Base-by-base conservation (phyloP, 345 rosid genomes). In the Eucalyptus erythrocorys region DNA sequence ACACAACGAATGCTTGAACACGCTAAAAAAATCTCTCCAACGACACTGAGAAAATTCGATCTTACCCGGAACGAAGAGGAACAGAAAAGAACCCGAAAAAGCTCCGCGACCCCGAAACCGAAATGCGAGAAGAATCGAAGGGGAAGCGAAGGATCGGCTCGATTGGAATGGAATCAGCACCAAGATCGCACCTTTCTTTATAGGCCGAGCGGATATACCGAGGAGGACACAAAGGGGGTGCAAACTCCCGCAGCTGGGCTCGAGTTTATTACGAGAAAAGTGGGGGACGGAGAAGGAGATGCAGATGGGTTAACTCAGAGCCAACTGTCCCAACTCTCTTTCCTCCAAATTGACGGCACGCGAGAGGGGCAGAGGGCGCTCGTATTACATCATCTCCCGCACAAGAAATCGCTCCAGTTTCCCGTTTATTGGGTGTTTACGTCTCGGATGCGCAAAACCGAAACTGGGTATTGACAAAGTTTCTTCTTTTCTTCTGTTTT, bases 241-340 rank as follows among this genome's bases (percentile, higher is more conserved):
- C 64, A 48, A 48, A 55, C 43, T 19, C 49, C 21, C 24, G 53
- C 53, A 45, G 48, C 26, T 19, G 82, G 79, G 76, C 47, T 27
- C 43, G 90, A 85, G 92, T 87, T 88, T 86, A 89, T 71, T 43
- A 43, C 89, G 68, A 90, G 88, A 89, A 40, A 48, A 30, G 86
- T 27, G 90, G 91, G 88, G 80, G 93, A 89, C 94, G 94, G 93
- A 92, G 92, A 91, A 88, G 94, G 87, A 85, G 92, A 91, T 88
- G 91, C 37, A 68, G 43, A 17, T 51, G 85, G 86, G 82, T 76
- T 76, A 40, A 76, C 82, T 76, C 47, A 21, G 24, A 76, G 42
- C 71, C 22, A 53, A 80, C n/a, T 51, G 86, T 37, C 85, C 76
- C 37, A 49, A 55, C 61, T 55, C 42, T 49, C 53, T 42, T 48